Evolutionary conservation across 208 protist genomes (phyloP).

Genomic region (Crithidia mellificae): DNA sequence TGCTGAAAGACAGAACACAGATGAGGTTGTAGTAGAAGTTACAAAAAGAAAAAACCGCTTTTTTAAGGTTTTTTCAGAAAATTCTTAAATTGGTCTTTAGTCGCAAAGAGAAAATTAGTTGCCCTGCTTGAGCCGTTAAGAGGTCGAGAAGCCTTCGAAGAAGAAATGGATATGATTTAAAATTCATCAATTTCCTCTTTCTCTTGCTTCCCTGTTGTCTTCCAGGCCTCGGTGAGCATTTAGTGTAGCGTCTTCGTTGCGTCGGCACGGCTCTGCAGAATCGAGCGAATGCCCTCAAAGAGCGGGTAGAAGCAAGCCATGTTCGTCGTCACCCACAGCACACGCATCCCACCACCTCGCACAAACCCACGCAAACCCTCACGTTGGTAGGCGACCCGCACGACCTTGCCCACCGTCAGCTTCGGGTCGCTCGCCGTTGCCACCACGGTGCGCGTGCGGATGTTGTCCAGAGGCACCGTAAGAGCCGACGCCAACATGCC

Average conservation of each 20-base stretch:
- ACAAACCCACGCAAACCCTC: constrained; percentile 68
- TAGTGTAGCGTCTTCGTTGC: not conserved
- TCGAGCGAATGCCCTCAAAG: constrained; percentile 53
- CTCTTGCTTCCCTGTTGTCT: too few species aligned
- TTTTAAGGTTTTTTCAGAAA: too few species aligned
- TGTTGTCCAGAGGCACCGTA: constrained; percentile 78
- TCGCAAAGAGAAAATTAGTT: too few species aligned
- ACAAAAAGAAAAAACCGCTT: too few species aligned
- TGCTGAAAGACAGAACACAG: too few species aligned
- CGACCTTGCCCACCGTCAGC: constrained; percentile 41
- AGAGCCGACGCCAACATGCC: constrained; percentile 64
- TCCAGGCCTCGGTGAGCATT: too few species aligned
- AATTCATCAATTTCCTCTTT: too few species aligned
- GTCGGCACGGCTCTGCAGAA: constrained; percentile 13
- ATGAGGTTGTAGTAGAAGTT: too few species aligned
- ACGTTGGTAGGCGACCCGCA: constrained; percentile 38
- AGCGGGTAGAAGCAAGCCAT: constrained; percentile 83
- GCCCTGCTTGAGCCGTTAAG: too few species aligned
- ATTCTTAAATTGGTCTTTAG: too few species aligned
- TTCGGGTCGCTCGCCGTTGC: constrained; percentile 36
- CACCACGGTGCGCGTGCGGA: constrained; percentile 72
- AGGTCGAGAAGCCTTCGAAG: too few species aligned
- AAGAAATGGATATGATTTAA: too few species aligned
- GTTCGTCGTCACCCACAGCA: constrained; percentile 82
- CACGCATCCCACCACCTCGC: constrained; percentile 61